phyloP scores from a whole-genome alignment of 768 basidiomycete species.

The Psilocybe subaeruginosa region DNA sequence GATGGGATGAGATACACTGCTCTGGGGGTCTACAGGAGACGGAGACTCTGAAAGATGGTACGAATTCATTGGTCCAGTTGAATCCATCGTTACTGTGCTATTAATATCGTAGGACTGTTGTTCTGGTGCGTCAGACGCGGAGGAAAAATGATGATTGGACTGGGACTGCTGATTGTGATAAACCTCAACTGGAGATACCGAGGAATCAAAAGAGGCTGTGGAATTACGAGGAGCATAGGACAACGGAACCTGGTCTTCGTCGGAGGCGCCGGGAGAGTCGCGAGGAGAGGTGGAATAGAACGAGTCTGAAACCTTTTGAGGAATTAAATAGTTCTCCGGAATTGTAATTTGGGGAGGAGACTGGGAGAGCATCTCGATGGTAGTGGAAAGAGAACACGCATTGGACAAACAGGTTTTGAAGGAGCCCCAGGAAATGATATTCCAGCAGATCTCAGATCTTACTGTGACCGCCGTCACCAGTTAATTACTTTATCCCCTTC shows the following conservation, averaged over 20 bases:
- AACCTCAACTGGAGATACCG: conserved; percentile 31
- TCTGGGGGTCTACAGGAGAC: conserved; percentile 44
- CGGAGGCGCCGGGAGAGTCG: conserved; percentile 30
- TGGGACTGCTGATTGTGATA: conserved; percentile 23
- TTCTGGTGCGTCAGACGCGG: conserved; percentile 20
- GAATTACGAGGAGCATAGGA: conserved; percentile 32
- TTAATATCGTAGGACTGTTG: conserved; percentile 28
- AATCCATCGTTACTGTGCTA: conserved; percentile 16
- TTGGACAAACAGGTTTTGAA: conserved; percentile 9
- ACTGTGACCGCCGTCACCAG: conserved; percentile 22
- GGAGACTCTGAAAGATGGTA: conserved; percentile 43
- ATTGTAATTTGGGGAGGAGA: conserved; percentile 24
- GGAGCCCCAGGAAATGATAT: conserved; percentile 17
- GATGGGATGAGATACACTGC: conserved; percentile 37
- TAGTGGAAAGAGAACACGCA: conserved; percentile 1
- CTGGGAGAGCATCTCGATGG: conserved; percentile 30
- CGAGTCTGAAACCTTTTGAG: conserved; percentile 24
- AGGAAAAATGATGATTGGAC: conserved; percentile 9
- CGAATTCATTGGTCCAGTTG: conserved; percentile 24
- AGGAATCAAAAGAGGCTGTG: conserved; percentile 31
- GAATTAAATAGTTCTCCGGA: conserved; percentile 16
- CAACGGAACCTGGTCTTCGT: conserved; percentile 31
- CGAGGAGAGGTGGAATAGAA: conserved; percentile 28
- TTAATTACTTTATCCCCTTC: conserved; percentile 26
- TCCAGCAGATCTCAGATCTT: conserved; percentile 26